phyloP scores from a whole-genome alignment of 306 rosid genomes.

The Quillaja saponaria region DNA sequence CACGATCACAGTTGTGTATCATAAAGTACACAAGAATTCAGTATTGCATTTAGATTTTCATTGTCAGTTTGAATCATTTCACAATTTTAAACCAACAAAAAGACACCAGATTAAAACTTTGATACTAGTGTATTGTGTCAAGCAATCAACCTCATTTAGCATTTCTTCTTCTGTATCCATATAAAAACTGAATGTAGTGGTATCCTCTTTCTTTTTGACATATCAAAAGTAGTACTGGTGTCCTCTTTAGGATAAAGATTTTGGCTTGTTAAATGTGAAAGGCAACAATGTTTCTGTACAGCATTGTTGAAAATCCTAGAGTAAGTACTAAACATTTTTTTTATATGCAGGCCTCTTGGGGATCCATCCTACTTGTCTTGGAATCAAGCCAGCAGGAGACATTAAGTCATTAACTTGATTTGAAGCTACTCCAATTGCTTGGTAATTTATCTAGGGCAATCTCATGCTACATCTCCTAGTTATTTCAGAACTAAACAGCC shows the following conservation, averaged over 20 bases:
- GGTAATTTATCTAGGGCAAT: constrained; percentile 8
- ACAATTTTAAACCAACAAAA: too few species aligned
- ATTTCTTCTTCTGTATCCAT: background rate
- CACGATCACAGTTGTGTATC: too few species aligned
- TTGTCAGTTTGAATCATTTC: too few species aligned
- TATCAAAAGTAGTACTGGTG: too few species aligned
- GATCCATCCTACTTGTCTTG: constrained; percentile 89
- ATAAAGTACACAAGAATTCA: background rate
- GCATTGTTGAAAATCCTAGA: constrained; percentile 26
- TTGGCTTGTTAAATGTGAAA: background rate
- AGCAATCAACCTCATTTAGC: background rate
- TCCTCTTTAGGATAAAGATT: too few species aligned
- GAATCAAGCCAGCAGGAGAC: constrained; percentile 56
- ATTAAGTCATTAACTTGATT: constrained; percentile 32
- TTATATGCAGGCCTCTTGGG: constrained; percentile 80
- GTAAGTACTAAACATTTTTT: too few species aligned
- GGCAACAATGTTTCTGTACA: constrained; percentile 4
- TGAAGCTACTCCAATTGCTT: constrained; percentile 10
- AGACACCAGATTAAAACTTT: background rate
- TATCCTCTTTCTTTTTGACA: too few species aligned
- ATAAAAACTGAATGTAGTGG: background rate
- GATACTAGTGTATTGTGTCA: background rate
- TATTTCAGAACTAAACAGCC: constrained; percentile 12
- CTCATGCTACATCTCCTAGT: constrained; percentile 14
- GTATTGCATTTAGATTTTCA: constrained; percentile 1